phyloP scores from a whole-genome alignment of 768 basidiomycete genomes.

The Gloeostereum incarnatum region DNA sequence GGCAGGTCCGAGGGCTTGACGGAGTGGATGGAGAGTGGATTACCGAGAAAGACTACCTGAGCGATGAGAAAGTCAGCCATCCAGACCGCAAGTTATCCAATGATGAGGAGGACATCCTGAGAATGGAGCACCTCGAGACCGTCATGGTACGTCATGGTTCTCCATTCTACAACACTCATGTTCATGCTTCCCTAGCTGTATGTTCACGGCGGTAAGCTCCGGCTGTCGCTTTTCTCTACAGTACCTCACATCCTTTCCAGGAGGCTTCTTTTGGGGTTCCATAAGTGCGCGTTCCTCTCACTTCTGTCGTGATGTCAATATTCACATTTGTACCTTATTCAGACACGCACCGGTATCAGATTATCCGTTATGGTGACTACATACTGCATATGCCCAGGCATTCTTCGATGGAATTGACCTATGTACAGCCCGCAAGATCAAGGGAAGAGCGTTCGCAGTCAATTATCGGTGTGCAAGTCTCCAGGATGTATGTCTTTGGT shows the following conservation, averaged over 20 bases:
- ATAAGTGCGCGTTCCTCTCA: constrained; percentile 32
- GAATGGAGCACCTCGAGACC: constrained; percentile 45
- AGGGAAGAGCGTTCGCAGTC: constrained; percentile 56
- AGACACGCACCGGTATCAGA: constrained; percentile 56
- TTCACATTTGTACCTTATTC: not conserved
- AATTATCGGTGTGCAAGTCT: constrained; percentile 33
- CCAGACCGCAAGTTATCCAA: constrained; percentile 21
- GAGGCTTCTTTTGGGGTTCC: constrained; percentile 61
- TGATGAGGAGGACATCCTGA: constrained; percentile 28
- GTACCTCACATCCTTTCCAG: constrained; percentile 16
- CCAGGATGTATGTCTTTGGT: constrained; percentile 1
- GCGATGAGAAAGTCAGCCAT: constrained; percentile 10
- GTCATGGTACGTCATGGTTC: constrained; percentile 33
- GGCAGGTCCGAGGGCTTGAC: constrained; percentile 58
- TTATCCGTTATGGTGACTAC: constrained; percentile 41
- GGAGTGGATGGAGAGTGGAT: constrained; percentile 64
- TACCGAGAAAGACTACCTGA: constrained; percentile 38
- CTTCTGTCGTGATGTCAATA: constrained; percentile 1
- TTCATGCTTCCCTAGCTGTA: constrained; percentile 36
- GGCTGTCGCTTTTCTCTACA: not conserved
- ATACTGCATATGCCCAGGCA: not conserved
- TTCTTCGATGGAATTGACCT: not conserved
- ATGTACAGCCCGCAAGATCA: constrained; percentile 54
- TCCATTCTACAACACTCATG: not conserved
- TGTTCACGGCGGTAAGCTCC: constrained; percentile 46